These are phyloP conservation scores for Lactifluus pinguis DNA, from an alignment of 768 basidiomycete genomes.

Conservation along the genomic window DNA sequence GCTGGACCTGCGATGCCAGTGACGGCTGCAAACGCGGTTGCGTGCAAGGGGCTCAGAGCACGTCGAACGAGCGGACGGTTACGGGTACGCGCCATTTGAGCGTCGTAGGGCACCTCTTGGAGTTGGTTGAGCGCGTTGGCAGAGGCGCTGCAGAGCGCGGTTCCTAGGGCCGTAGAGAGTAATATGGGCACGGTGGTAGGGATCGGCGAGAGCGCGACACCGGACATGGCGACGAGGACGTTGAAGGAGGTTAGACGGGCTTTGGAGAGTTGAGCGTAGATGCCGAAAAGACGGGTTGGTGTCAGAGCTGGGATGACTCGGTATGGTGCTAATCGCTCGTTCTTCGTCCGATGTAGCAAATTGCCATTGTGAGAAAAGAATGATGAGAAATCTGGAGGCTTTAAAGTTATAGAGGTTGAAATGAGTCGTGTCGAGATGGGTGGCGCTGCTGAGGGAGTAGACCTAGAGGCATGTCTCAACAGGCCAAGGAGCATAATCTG, in stretches of 20 bases:
- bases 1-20: slow-evolving; percentile 75
- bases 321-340: slow-evolving; percentile 14
- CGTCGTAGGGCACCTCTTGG: slow-evolving; percentile 91
- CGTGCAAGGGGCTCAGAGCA: slow-evolving; percentile 80
- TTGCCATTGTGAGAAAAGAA: slow-evolving; percentile 13
- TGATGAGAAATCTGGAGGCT: slow-evolving; percentile 9
- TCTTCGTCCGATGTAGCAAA: not conserved
- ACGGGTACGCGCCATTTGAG: slow-evolving; percentile 91
- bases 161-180: slow-evolving; percentile 81
- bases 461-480: slow-evolving; percentile 3
- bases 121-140: slow-evolving; percentile 95
- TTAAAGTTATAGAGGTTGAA: not conserved
- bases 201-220: slow-evolving; percentile 86
- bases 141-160: slow-evolving; percentile 82
- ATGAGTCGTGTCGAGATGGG: slow-evolving; percentile 8
- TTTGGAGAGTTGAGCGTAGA: slow-evolving; percentile 82
- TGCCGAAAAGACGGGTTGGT: slow-evolving; percentile 42
- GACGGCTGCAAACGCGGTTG: slow-evolving; percentile 61
- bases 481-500: slow-evolving; percentile 3
- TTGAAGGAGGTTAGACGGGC: slow-evolving; percentile 74
- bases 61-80: slow-evolving; percentile 78
- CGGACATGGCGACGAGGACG: slow-evolving; percentile 83
- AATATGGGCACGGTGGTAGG: slow-evolving; percentile 78
- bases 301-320: slow-evolving; percentile 32
- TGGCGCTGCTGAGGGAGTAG: slow-evolving; percentile 2